phyloP scores from a whole-genome alignment of 495 filamentous ascomycete genomes.

The Aspergillus carlsbadensis region DNA sequence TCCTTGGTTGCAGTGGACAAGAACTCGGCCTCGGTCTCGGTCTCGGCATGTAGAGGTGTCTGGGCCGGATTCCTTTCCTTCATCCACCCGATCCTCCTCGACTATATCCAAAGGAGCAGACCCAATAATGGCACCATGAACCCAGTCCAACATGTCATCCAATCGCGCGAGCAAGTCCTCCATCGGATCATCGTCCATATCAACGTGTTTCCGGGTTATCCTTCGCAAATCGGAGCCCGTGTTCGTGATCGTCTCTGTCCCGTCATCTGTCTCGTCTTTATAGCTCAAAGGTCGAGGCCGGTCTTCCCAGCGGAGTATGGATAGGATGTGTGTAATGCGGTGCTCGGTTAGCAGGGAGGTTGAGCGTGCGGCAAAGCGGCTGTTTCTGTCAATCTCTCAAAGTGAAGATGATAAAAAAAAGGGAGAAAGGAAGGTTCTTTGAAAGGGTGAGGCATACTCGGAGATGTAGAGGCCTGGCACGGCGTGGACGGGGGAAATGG shows the following conservation, averaged over 20 bases:
- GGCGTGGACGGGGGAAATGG: background rate
- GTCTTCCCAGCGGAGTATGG: constrained; percentile 5
- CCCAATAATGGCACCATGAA: background rate
- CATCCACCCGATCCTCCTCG: background rate
- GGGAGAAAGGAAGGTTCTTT: no score
- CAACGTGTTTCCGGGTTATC: background rate
- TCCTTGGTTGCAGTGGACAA: constrained; percentile 9
- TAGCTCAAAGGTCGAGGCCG: background rate
- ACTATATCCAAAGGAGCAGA: background rate
- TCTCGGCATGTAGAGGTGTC: background rate
- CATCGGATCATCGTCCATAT: constrained; percentile 6
- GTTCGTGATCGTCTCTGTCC: background rate
- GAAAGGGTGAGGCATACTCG: background rate
- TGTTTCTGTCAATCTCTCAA: background rate
- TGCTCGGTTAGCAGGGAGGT: background rate
- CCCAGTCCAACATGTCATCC: background rate
- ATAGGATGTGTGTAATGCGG: constrained; percentile 7
- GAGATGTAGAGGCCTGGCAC: constrained; percentile 9
- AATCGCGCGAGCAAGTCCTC: constrained; percentile 3
- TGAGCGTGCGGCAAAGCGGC: background rate
- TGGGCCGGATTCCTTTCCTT: no score
- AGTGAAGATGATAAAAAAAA: no score
- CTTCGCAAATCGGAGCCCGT: no score
- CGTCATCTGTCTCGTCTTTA: background rate
- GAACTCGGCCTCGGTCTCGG: background rate